Evolutionary conservation across 2,329 filamentous ascomycete genomes (phyloP), one percentile per base, ranked within the genome.

Genomic region (Diaporthe citriasiana): DNA sequence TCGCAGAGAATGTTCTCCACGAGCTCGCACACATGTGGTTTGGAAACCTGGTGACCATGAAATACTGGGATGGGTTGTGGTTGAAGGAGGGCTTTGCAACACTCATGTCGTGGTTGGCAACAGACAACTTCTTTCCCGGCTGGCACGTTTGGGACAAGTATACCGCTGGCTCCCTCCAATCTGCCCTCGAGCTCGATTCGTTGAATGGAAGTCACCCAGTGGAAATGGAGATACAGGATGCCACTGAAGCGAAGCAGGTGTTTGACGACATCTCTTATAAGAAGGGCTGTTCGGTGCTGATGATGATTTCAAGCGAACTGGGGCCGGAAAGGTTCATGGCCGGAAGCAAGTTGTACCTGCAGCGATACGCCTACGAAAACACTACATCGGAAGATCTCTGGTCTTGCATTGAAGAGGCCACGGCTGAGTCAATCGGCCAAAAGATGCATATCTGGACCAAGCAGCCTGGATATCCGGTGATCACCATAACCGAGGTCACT

Each of bases 121-220:
- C 95, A 74, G 94, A 98, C 81, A 90, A 97, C 81, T 91, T 98
- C 71, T 94, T 98, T 83, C 96, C 97, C 4, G 96, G 98, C 78
- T 98, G 96, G 96, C 92, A 98, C 79, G 93, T 98, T 42, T 98
- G 97, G 97, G 93, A 94, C 74, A 95, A 98, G 85, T 98, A 98
- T 84, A 94, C 98, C 79, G 94, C 95, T 84, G 96, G 98, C 87
- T 93, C 93, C 79, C 94, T 97, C 86, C 95, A 98, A 89, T 91
- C 92, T 87, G 96, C 96, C 73, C 97, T 98, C 83, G 89, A 92
- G 77, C 90, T 98, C 35, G 97, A 99, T 81, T 92, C 94, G 59
- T 90, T 99, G 77, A 93, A 96, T 59, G 94, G 94, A 51, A 98
- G 95, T 69, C 97, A 99, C 83, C 94, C 97, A 9, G 98, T 99